A percentile compares a stretch with the other conserved stretches of the same genome.
Evolutionary conservation across 352 stramenopile species (phyloP).

Genomic region (Phytophthora pseudosyringae): DNA sequence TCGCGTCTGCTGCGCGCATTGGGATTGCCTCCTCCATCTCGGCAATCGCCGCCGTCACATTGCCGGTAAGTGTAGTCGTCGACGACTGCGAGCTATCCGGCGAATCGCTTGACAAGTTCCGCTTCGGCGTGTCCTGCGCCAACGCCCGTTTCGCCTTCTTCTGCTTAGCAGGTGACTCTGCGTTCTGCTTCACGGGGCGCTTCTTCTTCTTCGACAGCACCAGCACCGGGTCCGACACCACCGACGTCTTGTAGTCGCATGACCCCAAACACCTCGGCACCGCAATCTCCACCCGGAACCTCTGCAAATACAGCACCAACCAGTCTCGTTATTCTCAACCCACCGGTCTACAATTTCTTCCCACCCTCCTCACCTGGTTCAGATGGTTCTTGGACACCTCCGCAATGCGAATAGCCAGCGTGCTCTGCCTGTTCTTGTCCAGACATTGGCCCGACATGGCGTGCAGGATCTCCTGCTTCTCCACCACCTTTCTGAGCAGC

Average conservation of each 20-base stretch:
- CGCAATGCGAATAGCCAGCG: conserved; percentile 70
- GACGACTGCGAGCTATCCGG: conserved; percentile 28
- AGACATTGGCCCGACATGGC: conserved; percentile 69
- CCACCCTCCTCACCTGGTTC: conserved; percentile 58
- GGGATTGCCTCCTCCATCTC: conserved; percentile 36
- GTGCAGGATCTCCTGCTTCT: conserved; percentile 80
- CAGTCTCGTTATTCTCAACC: background rate
- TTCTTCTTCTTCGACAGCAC: conserved; percentile 86
- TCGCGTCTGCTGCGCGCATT: conserved; percentile 6
- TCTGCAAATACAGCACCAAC: conserved; percentile 29
- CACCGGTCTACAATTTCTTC: background rate
- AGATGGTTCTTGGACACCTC: conserved; percentile 88
- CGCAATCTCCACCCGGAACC: conserved; percentile 65
- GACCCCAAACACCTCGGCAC: conserved; percentile 46
- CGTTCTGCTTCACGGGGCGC: conserved; percentile 56
- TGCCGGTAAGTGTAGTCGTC: conserved; percentile 10
- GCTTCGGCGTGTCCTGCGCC: conserved; percentile 6
- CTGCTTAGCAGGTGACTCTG: conserved; percentile 37
- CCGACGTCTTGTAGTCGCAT: conserved; percentile 29
- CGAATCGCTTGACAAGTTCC: conserved; percentile 9
- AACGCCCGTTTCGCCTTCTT: conserved; percentile 56
- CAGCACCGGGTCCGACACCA: conserved; percentile 57
- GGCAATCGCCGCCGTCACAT: conserved; percentile 35
- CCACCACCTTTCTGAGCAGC: conserved; percentile 59
- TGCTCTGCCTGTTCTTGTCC: conserved; percentile 57